Evolutionary conservation across 495 filamentous ascomycete genomes (phyloP), one percentile per base, ranked within the genome.

Genomic region (Hamigera avellanea): DNA sequence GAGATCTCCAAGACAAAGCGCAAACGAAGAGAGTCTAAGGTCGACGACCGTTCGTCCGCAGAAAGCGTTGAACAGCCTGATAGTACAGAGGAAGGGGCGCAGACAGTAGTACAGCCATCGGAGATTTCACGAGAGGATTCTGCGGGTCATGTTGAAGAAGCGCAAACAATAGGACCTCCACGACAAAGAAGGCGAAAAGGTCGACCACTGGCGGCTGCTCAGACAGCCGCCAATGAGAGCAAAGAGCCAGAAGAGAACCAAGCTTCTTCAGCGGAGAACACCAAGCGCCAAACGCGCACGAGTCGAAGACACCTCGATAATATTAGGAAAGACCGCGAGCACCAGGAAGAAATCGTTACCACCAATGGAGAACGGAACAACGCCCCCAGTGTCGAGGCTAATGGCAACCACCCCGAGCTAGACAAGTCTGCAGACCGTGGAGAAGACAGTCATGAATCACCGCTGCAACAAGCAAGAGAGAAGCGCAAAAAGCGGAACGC

Each of bases 111-210:
- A 12, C 28, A 32, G 16, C 26, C 37, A 32, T 35, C 37, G 14
- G 47, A 45, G 21, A 31, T 32, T 14, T 17, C 39, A 35, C 27
- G 32, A 21, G 35, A 19, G 9, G 36, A 50, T 38, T 17, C 32
- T 4, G 37, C 35, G 14, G n/a, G 16, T 9, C 32, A 23, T 26
- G 29, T 16, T 19, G 21, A 31, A n/a, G 26, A 35, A 13, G 18
- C 8, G 10, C 32, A 37, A 21, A 32, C 33, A 8, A 10, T 26
- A 7, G 38, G 37, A 5, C 23, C 10, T 32, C 18, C 18, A n/a
- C 43, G 10, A 19, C 35, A 40, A 8, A 50, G 40, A 29, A 42
- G 45, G 18, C 32, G 19, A 16, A 48, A 44, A 35, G 42, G 45
- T 34, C 40, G 36, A 16, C 54, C 50, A 43, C 33, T 23, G 19